Percentiles rank a stretch among this genome's conserved stretches.
These are phyloP conservation scores for Monsonia emarginata DNA, from an alignment of 441 rosid species.

Conservation along the genomic window DNA sequence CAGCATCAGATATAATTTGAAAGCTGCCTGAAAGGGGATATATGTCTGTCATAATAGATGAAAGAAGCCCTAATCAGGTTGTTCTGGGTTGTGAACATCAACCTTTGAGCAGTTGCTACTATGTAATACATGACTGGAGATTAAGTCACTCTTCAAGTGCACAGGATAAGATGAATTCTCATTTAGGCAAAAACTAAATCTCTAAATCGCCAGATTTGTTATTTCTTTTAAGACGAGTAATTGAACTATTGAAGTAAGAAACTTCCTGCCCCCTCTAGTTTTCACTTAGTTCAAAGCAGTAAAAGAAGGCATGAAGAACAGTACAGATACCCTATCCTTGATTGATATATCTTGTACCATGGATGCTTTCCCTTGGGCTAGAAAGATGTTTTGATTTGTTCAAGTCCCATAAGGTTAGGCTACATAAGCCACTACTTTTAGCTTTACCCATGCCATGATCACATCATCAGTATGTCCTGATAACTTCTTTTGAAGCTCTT, in stretches of 20 bases:
- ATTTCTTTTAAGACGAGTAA: neutral
- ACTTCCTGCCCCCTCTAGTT: neutral
- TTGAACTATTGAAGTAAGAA: no score
- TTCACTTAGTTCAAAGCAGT: neutral
- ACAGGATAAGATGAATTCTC: no score
- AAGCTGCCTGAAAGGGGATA: no score
- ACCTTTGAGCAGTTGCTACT: no score
- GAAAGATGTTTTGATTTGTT: neutral
- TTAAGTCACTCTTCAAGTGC: no score
- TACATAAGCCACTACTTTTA: neutral
- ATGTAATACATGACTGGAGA: no score
- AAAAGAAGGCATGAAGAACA: no score
- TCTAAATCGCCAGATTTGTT: neutral
- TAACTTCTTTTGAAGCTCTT: neutral
- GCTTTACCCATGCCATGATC: neutral
- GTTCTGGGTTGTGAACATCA: no score
- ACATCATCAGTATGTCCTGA: neutral
- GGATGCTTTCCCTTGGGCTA: neutral
- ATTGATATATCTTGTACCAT: neutral
- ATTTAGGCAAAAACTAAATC: neutral
- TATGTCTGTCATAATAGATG: no score
- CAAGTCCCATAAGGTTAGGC: neutral
- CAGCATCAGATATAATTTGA: no score
- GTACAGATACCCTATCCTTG: neutral
- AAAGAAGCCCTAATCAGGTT: no score